phyloP scores from a whole-genome alignment of 768 basidiomycete genomes.

The Leccinellum albellum region DNA sequence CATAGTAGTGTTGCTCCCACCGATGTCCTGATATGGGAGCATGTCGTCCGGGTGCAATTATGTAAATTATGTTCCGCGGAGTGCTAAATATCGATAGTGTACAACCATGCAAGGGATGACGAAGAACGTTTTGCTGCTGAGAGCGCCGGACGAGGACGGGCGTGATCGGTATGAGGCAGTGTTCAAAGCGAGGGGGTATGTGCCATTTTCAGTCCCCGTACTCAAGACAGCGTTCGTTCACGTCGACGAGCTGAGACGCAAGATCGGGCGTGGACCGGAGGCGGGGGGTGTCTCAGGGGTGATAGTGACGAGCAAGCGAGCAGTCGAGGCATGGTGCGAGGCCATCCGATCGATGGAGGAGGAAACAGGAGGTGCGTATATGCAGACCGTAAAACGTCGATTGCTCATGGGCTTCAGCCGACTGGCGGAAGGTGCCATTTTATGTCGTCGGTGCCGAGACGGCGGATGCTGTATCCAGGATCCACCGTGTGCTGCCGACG shows the following conservation, averaged over 20 bases:
- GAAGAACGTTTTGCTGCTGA: constrained; percentile 40
- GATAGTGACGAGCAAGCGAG: constrained; percentile 74
- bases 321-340: constrained; percentile 65
- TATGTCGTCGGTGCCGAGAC: constrained; percentile 77
- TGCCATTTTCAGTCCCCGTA: constrained; percentile 60
- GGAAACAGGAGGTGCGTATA: constrained; percentile 14
- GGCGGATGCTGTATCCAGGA: constrained; percentile 39
- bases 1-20: no score
- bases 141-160: constrained; percentile 31
- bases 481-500: constrained; percentile 28
- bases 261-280: constrained; percentile 39
- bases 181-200: constrained; percentile 47
- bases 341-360: constrained; percentile 29
- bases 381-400: background rate
- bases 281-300: constrained; percentile 47
- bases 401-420: constrained; percentile 21
- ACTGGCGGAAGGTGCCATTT: constrained; percentile 63
- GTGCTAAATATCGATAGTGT: no score
- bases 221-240: constrained; percentile 64
- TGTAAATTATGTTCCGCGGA: no score
- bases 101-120: constrained; percentile 12
- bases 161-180: constrained; percentile 58
- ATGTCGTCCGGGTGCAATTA: no score
- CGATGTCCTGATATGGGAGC: no score
- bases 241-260: constrained; percentile 38